Base-by-base conservation (phyloP, 768 basidiomycete species). In the Termitomyces bulborhizus region DNA sequence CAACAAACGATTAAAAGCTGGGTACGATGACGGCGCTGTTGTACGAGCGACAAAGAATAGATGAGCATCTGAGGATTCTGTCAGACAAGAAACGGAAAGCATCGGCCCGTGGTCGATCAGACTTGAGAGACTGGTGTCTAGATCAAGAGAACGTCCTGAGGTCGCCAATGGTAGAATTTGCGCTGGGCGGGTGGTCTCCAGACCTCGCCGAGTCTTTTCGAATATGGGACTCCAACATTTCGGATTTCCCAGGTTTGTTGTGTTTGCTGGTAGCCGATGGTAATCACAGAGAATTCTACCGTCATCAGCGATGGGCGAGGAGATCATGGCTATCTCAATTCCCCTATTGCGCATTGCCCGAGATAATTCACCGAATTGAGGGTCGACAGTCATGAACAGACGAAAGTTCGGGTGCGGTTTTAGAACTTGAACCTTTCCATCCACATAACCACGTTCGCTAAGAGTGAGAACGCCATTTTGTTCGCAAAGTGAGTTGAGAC, bases 271-370 rank as follows among this genome's bases (percentile, higher is more conserved):
- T n/a, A 87, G 72, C 29, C 84, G 77, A 32, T 71, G 57, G 63
- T 78, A 69, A 53, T 83, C 77, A 15, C 70, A 68, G 15, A 85
- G 55, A 26, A 79, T 74, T 31, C 51, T 53, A 8, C 32, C n/a
- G 59, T 88, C 86, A 55, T 84, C 80, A 11, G 71, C 60, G 13
- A 66, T 63, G 46, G 70, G 67, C 18, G 55, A 51, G 5, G 65
- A 49, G 9, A 76, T 52, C 52, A 93, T 62, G 29, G 80, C 78
- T 46, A 98, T 79, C 69, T 99, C 97, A 36, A 97, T 75, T 16
- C 96, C 96, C 54, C 97, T 84, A 71, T 99, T 99, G 26, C 97
- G 88, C 97, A 99, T 99, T 2, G 97, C 97, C 37, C 97, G 80
- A 1, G 97, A 98, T 11, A 98, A 74, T 70, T 99, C 97, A 44